Base-by-base conservation (phyloP, 352 stramenopile genomes). In the Blastocystis sp. region DNA sequence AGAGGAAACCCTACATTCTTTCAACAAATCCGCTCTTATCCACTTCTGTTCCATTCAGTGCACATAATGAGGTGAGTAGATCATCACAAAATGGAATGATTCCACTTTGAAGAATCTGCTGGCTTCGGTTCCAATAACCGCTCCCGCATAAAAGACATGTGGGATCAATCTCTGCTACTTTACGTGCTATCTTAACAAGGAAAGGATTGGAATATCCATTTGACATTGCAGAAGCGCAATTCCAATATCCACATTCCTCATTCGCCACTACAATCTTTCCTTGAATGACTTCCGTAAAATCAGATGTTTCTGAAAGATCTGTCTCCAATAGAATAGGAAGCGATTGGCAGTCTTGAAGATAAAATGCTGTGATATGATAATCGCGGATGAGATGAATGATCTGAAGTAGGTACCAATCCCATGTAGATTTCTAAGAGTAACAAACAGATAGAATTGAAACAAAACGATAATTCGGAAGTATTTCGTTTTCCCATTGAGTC, bases 201-300 rank as follows among this genome's bases (percentile, higher is more conserved):
- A 85, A 85, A 11, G 73, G 73, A 68, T 85, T 85, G 16, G 73
- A 53, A 65, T 85, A 85, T 1, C 54, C 53, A 30, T 41, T 65
- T 6, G 30, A n/a, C 45, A 85, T 18, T 3, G 47, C 73, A 50
- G 50, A n/a, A 37, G 30, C 24, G 56, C 73, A 85, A 8, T 56
- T 85, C 73, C 73, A 85, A 16, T 85, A 85, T 34, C 73, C 73
- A 41, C n/a, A 69, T n/a, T 85, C 73, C 53, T 85, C 73, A 45
- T 85, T 85, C 2, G 26, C 26, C 47, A 85, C 13, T 0, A 85
- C 73, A 5, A 41, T 43, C 16, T 24, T 30, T 8, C 73, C 73
- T 24, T 85, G 43, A 13, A 85, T 66, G 53, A 54, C 18, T n/a
- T 59, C 50, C 2, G 50, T n/a, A 59, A n/a, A 18, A 11, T 20